A percentile compares a stretch with the other conserved stretches of the same genome.
Evolutionary conservation across 2,329 filamentous ascomycete species (phyloP).

Genomic region (Rhinocladiella similis): DNA sequence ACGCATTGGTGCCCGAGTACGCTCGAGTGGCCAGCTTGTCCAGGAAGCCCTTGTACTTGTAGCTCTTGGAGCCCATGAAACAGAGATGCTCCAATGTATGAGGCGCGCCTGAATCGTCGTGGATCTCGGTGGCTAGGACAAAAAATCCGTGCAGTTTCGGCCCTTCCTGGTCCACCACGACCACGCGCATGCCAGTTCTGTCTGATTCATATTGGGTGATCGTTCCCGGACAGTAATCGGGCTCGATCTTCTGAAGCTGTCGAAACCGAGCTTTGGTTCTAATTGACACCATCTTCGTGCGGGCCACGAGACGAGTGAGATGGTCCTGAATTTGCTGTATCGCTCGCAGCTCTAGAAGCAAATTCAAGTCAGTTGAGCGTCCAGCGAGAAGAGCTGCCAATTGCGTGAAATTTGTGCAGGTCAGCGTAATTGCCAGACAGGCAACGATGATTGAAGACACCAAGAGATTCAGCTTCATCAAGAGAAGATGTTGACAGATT

Average conservation of each 20-base stretch:
- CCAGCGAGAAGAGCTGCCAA: too few relatives aligned
- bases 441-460: background rate
- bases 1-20: constrained; percentile 93
- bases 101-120: constrained; percentile 92
- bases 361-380: constrained; percentile 6
- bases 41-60: constrained; percentile 90
- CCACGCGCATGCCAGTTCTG: constrained; percentile 89
- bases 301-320: background rate
- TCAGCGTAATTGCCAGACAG: background rate
- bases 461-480: background rate
- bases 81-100: constrained; percentile 81
- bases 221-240: constrained; percentile 83
- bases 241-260: constrained; percentile 79
- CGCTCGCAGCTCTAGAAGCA: constrained; percentile 1
- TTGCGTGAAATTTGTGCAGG: background rate
- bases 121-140: constrained; percentile 91
- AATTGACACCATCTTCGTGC: constrained; percentile 14
- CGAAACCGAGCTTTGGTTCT: constrained; percentile 58
- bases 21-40: constrained; percentile 92
- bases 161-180: constrained; percentile 87
- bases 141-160: constrained; percentile 97
- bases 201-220: constrained; percentile 97
- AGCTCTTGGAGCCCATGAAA: constrained; percentile 90
- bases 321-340: background rate
- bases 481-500: background rate